Evolutionary conservation across 2,329 filamentous ascomycete genomes (phyloP).

Genomic region (Monosporascus cannonballus): DNA sequence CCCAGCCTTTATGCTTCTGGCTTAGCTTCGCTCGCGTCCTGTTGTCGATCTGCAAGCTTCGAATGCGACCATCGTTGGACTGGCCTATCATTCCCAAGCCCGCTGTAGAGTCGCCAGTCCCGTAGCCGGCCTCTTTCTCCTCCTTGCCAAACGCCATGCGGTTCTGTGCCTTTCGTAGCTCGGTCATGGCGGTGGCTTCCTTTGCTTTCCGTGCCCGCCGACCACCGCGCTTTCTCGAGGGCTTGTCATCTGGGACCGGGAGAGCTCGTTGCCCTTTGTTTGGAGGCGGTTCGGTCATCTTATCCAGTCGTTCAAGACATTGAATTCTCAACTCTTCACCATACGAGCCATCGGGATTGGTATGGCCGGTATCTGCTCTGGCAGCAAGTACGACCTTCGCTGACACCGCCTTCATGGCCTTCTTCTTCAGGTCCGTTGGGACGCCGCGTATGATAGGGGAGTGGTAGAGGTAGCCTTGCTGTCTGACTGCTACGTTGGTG

Average conservation of each 20-base stretch:
- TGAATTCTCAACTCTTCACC: conserved; percentile 78
- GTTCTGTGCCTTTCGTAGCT: conserved; percentile 92
- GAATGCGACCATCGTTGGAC: conserved; percentile 80
- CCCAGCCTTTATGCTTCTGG: conserved; percentile 96
- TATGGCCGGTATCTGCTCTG: conserved; percentile 80
- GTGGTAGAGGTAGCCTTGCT: conserved; percentile 90
- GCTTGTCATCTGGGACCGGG: conserved; percentile 92
- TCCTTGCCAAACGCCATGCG: conserved; percentile 94
- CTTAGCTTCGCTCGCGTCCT: conserved; percentile 88
- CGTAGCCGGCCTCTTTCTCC: conserved; percentile 89
- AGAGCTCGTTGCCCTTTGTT: conserved; percentile 85
- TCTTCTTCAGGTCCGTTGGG: conserved; percentile 79
- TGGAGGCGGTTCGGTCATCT: conserved; percentile 83
- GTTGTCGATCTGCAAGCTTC: conserved; percentile 83
- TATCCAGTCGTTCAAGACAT: conserved; percentile 81
- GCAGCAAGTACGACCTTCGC: conserved; percentile 93
- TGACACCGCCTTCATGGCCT: conserved; percentile 91
- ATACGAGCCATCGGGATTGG: conserved; percentile 71
- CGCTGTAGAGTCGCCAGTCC: conserved; percentile 74
- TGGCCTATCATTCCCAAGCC: conserved; percentile 95
- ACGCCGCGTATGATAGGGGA: conserved; percentile 84
- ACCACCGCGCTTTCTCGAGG: conserved; percentile 85
- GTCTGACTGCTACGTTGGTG: conserved; percentile 83
- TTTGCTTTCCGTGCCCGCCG: conserved; percentile 88
- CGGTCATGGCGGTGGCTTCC: conserved; percentile 94